Base-by-base conservation (phyloP, 768 basidiomycete species). In the Pisolithus microcarpus region DNA sequence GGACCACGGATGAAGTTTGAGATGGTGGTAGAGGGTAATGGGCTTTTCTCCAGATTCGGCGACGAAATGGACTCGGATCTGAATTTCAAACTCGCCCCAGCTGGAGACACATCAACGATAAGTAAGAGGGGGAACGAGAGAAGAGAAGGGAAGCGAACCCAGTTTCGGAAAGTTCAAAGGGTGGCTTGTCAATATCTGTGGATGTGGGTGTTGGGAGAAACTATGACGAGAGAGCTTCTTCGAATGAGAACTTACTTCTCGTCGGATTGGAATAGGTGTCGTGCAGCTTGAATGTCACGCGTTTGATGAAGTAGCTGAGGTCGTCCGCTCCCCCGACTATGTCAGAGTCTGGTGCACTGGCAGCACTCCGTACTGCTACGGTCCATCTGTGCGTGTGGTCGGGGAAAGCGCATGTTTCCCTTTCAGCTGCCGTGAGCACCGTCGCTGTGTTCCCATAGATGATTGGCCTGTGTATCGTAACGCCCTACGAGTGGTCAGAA, bases 71-170 rank as follows among this genome's bases (percentile, higher is more conserved):
- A 99, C 84, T 47, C 88, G 81, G 56, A 99, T 94, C 61, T 86
- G 82, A 56, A 98, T 87, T 62, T 96, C 92, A 70, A 99, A 99
- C 72, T 99, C 96, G 58, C 96, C 96, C 96, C 96, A 99, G 44
- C 88, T 91, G 44, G 9, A 37, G 21, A 4, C 9, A 13, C 21
- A 19, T 38, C 34, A 30, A 36, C 36, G 31, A 21, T 3, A 11
- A 13, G 7, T 2, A 7, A 31, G 39, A 31, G 21, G 15, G n/a
- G 46, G 30, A 18, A 21, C 31, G 9, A 34, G 16, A 8, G 10
- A 43, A 0, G 3, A 10, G 40, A 0, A 6, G 16, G 23, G 34
- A 34, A 11, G 64, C 77, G 18, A 57, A 84, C 89, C 96, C 96
- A 15, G 96, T 98, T 68, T 98, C 96, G 9, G 93, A 85, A 15